Base-by-base conservation (phyloP, 2,329 filamentous ascomycete species). In the Talaromyces sp. region DNA sequence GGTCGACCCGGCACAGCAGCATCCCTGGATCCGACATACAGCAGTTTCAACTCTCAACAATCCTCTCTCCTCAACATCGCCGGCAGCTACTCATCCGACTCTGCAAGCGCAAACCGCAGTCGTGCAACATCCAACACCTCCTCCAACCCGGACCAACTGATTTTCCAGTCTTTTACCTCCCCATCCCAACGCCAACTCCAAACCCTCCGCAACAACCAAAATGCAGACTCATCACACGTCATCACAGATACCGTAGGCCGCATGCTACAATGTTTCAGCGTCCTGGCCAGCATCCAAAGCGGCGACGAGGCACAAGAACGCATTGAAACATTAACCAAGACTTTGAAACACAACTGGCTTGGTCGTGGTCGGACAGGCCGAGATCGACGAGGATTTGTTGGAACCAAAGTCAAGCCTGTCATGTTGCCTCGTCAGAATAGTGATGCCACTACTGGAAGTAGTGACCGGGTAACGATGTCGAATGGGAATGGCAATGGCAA, bases 261-360 rank as follows among this genome's bases (percentile, higher is more conserved):
- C 53, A 96, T 99, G 90, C 79, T 99, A 62, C 94, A 99, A 77
- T 99, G 94, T 73, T 88, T 97, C 73, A 93, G 88, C 70, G 91
- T 99, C 7, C 79, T 99, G 21, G 89, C 90, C 2, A 87, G 86
- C 61, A 83, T 96, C 11, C 87, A 84, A 67, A 84, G 81, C 0
- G 83, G 83, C 9, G 90, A 95, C 63, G 85, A 88, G 37, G 81
- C 84, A 1, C 89, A 93, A 69, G 82, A 81, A 58, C 90, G 88
- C 73, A 88, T 97, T 67, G 88, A 93, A 61, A 84, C 92, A 67
- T 77, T 99, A 62, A 91, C 88, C 58, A 88, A 90, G 69, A 86
- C 94, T 65, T 78, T 99, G 61, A 99, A 97, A 75, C 85, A 97
- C 67, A 99, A 99, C 73, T 99, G 94, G 94, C 81, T 99, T 1